Evolutionary conservation across 306 rosid species (phyloP).

Genomic region (Dryas drummondii): DNA sequence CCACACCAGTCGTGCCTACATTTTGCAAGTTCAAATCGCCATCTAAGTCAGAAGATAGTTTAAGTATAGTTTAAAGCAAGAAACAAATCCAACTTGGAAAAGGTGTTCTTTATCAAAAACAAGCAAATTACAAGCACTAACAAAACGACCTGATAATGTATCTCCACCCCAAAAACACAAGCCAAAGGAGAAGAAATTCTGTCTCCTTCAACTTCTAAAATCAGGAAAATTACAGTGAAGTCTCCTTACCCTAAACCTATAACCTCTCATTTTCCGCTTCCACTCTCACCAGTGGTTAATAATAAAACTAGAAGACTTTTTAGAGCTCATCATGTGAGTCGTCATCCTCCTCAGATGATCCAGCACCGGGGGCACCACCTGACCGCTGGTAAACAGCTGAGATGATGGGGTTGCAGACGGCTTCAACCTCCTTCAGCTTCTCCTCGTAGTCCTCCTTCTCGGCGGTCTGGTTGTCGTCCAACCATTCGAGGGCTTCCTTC

Average conservation of each 20-base stretch:
- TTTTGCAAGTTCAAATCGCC: too few species aligned
- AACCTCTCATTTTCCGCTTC: slow-evolving; percentile 29
- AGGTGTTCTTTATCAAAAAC: slow-evolving; percentile 17
- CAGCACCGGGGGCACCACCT: slow-evolving; percentile 73
- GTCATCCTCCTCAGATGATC: slow-evolving; percentile 54
- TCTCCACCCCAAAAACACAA: slow-evolving; percentile 39
- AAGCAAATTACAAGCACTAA: slow-evolving; percentile 32
- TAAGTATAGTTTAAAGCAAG: too few species aligned
- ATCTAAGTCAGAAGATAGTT: too few species aligned
- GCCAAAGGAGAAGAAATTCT: slow-evolving; percentile 36
- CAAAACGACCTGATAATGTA: slow-evolving; percentile 23
- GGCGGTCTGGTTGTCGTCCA: slow-evolving; percentile 82
- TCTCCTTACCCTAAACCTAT: slow-evolving; percentile 28
- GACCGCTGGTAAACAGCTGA: slow-evolving; percentile 83
- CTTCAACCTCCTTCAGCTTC: slow-evolving; percentile 94
- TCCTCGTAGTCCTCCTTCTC: slow-evolving; percentile 97
- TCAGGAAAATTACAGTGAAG: slow-evolving; percentile 41
- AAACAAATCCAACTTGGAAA: not conserved
- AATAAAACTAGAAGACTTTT: slow-evolving; percentile 18
- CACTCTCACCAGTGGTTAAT: slow-evolving; percentile 13
- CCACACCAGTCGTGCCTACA: too few species aligned
- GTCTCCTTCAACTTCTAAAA: slow-evolving; percentile 30
- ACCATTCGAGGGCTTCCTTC: slow-evolving; percentile 95
- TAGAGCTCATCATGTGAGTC: slow-evolving; percentile 92
- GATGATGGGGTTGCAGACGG: slow-evolving; percentile 93